Evolutionary conservation across 176 grass and related monocot genomes (phyloP).

Genomic region (Lolium rigidum): DNA sequence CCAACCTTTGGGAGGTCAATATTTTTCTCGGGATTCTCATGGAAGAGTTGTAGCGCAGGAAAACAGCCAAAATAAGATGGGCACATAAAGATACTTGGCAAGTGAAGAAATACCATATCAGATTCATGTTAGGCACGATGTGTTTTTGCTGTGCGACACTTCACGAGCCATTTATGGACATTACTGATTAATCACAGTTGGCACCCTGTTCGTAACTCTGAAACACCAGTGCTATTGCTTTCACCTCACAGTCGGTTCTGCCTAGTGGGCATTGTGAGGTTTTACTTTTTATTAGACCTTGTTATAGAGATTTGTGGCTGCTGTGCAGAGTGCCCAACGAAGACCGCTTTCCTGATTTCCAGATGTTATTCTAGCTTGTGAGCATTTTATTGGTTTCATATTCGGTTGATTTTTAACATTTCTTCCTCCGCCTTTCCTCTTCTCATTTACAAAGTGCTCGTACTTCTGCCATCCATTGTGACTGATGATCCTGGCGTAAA

Average conservation of each 20-base stretch:
- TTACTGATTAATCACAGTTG: neutral
- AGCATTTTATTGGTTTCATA: neutral
- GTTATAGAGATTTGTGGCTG: neutral
- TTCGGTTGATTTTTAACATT: too few relatives aligned
- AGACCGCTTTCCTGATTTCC: neutral
- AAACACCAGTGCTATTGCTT: neutral
- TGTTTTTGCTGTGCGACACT: neutral
- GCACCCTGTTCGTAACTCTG: neutral
- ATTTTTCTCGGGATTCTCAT: neutral
- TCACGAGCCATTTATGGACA: neutral
- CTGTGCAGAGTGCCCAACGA: neutral
- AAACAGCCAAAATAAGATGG: neutral
- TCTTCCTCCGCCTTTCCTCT: too few relatives aligned
- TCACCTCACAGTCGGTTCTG: neutral
- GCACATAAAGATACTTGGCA: neutral
- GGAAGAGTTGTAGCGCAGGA: neutral
- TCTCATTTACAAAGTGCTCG: too few relatives aligned
- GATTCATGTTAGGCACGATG: neutral
- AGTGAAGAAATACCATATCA: conserved; percentile 3
- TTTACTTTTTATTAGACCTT: neutral
- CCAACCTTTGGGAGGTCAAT: neutral
- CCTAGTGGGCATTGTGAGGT: neutral
- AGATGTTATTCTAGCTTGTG: neutral
- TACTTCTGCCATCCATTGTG: too few relatives aligned
- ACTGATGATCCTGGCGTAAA: too few relatives aligned